A percentile compares a stretch with the other conserved stretches of the same genome.
Evolutionary conservation across 2,329 filamentous ascomycete genomes (phyloP).

Genomic region (Fusarium cyanostomum): DNA sequence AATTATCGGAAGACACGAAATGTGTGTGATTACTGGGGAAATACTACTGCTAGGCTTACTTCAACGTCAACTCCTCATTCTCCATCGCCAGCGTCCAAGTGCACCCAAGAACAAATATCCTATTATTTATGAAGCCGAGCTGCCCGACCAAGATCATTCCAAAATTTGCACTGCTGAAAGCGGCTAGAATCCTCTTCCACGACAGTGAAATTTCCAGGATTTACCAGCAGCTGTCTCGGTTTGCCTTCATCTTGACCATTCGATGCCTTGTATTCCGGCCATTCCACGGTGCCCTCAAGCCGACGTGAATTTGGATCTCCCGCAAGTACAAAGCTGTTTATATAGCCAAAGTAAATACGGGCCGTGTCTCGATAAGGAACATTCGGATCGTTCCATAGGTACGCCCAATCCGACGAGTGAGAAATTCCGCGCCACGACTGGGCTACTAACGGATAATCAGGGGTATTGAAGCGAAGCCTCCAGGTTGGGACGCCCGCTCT

Average conservation of each 20-base stretch:
- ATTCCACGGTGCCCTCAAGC: not conserved
- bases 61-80: too few relatives aligned
- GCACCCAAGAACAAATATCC: too few relatives aligned
- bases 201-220: constrained; percentile 1
- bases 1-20: too few relatives aligned
- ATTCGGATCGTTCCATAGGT: constrained; percentile 6
- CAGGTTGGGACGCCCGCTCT: not conserved
- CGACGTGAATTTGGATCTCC: not conserved
- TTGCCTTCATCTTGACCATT: not conserved
- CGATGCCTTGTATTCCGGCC: not conserved
- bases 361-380: constrained; percentile 6
- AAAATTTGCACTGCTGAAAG: not conserved
- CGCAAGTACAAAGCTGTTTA: constrained; percentile 6
- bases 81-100: too few relatives aligned
- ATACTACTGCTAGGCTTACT: too few relatives aligned
- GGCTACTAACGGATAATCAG: not conserved
- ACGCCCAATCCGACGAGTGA: constrained; percentile 2
- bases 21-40: too few relatives aligned
- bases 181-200: not conserved
- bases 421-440: constrained; percentile 7
- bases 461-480: constrained; percentile 11
- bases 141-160: constrained; percentile 9
- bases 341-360: not conserved
- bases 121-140: constrained; percentile 3
- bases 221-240: constrained; percentile 1